These are phyloP conservation scores for Venturia oleaginea DNA, from an alignment of 2,329 filamentous ascomycete species.

Conservation along the genomic window DNA sequence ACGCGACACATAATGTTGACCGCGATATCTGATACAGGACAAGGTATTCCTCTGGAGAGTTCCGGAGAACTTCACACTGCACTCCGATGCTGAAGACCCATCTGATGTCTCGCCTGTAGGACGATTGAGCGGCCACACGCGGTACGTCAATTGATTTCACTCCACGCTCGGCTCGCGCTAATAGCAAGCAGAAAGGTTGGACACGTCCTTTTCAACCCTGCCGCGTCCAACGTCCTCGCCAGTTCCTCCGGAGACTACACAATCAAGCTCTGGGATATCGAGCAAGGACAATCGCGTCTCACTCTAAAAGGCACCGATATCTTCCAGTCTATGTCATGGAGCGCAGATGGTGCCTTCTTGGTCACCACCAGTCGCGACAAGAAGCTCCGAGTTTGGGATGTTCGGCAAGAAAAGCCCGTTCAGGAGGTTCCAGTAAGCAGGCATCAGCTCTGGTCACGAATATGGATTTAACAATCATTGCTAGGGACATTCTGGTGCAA, in stretches of 20 bases:
- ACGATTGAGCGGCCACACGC: constrained; percentile 78
- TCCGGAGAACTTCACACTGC: constrained; percentile 74
- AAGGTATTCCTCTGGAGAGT: constrained; percentile 89
- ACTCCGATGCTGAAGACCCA: constrained; percentile 75
- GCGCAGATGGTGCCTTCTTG: constrained; percentile 73
- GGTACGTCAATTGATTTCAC: constrained; percentile 42
- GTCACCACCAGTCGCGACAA: constrained; percentile 96
- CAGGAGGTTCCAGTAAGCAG: constrained; percentile 55
- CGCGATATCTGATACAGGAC: constrained; percentile 21
- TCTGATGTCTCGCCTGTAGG: constrained; percentile 70
- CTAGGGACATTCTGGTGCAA: constrained; percentile 76
- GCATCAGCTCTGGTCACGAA: neutral
- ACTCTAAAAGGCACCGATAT: constrained; percentile 82
- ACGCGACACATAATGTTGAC: constrained; percentile 11
- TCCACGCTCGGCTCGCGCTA: neutral
- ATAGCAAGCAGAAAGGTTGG: constrained; percentile 69
- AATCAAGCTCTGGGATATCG: constrained; percentile 92
- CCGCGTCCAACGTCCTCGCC: constrained; percentile 89
- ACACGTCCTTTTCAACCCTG: constrained; percentile 95
- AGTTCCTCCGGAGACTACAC: constrained; percentile 92
- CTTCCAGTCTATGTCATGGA: constrained; percentile 94
- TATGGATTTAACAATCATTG: neutral
- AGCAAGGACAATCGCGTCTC: constrained; percentile 63
- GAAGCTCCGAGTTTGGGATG: constrained; percentile 96
- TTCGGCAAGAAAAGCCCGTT: constrained; percentile 78